phyloP scores from a whole-genome alignment of 2,329 filamentous ascomycete species.

The Aspergillus glaucus region DNA sequence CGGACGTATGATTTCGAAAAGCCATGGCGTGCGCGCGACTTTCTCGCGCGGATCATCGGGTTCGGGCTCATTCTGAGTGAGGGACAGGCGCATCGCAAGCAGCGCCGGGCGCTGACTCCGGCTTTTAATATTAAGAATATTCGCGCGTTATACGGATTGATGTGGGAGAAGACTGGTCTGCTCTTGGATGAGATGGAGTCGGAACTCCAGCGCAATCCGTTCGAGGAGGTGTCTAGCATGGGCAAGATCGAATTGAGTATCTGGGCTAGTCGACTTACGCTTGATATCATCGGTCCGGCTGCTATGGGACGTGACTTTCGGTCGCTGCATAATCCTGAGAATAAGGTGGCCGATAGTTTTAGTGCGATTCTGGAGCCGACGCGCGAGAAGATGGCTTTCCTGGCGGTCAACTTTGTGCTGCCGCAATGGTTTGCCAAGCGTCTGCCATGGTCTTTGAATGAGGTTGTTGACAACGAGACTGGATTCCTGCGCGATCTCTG shows the following conservation, averaged over 20 bases:
- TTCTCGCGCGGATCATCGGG: conserved; percentile 45
- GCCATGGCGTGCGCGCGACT: conserved; percentile 37
- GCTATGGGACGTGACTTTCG: conserved; percentile 54
- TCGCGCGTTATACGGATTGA: conserved; percentile 27
- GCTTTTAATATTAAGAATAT: conserved; percentile 34
- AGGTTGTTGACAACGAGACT: conserved; percentile 23
- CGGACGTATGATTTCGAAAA: conserved; percentile 52
- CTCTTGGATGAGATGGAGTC: conserved; percentile 29
- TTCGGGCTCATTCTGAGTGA: conserved; percentile 48
- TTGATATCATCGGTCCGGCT: conserved; percentile 54
- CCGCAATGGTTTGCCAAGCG: conserved; percentile 46
- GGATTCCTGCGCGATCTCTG: conserved; percentile 27
- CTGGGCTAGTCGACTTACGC: conserved; percentile 43
- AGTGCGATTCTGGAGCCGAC: conserved; percentile 44
- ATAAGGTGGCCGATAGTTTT: conserved; percentile 49
- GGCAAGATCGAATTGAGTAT: conserved; percentile 31
- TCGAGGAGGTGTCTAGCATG: conserved; percentile 18
- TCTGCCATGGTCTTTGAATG: conserved; percentile 37
- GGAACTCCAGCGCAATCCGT: conserved; percentile 20
- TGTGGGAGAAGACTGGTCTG: conserved; percentile 33
- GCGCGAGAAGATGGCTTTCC: conserved; percentile 37
- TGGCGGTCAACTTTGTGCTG: conserved; percentile 41
- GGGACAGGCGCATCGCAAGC: conserved; percentile 45
- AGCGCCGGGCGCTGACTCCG: conserved; percentile 34
- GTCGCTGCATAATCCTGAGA: conserved; percentile 45